Evolutionary conservation across 306 rosid genomes (phyloP), one percentile per base, ranked within the genome.

Genomic region (Vigna mungo): DNA sequence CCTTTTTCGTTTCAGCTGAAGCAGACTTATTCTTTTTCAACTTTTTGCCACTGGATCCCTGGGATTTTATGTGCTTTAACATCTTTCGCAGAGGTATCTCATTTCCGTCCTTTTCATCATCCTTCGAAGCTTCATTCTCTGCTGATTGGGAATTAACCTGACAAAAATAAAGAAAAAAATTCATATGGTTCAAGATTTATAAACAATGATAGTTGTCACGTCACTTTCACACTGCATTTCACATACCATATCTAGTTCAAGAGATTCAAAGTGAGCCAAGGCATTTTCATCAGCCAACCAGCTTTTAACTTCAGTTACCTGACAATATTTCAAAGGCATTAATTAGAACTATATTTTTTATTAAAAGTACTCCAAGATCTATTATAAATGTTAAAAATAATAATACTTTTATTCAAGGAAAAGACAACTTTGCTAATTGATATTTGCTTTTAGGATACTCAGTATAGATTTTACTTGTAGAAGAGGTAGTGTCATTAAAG

Each of bases 261-360:
- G 90, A 34, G 98, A 89, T 84, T 91, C 93, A 77, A 96, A 96
- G 84, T 96, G 97, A 71, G 88, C 27, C 91, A 91, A 83, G 71
- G 79, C 80, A 74, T 71, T 80, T 37, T 84, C 98, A 75, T 89
- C 97, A 68, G 85, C 93, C 86, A 96, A 81, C 99, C 99, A 96
- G 27, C 90, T 80, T 84, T 86, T 72, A 73, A 67, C 87, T 77
- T 84, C 90, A 77, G 54, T 84, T 54, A 83, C 83, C 98, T 92
- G 85, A 53, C 71, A 77, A 80, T 17, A 78, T 83, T 69, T 61
- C 59, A 75, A 64, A 74, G 16, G 66, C 77, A 77, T 79, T 75
- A 82, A 27, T 68, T 48, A 70, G 79, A 76, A 79, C 23, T 20
- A 9, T 20, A 6, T 48, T 69, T 20, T 61, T 62, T 23, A 53